Evolutionary conservation across 345 rosid species (phyloP), one percentile per base, ranked within the genome.

Genomic region (Brassica nigra): DNA sequence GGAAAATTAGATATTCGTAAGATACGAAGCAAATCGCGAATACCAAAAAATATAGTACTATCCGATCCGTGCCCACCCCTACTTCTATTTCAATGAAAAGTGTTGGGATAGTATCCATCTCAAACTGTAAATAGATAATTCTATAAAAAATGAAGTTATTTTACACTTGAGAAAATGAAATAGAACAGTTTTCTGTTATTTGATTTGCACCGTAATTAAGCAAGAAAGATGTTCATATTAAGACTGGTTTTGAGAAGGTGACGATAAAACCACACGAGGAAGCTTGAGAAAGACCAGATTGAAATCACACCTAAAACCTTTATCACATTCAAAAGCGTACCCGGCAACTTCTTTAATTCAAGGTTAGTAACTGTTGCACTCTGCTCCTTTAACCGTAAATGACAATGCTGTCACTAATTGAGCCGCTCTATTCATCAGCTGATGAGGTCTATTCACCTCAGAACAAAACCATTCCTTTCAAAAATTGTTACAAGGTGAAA

Each of bases 331-430:
- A 91, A 78, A 70, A 95, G 91, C 28, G 94, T 87, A 71, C 90
- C 90, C 85, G 93, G 71, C 49, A 97, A 93, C 75, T 83, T 88
- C 84, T 90, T 92, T 77, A 93, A 90, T 72, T 93, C 98, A 85
- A 95, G 70, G 85, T 89, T 93, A 84, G 91, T 89, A 4, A 90
- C 77, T 33, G 94, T 93, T 85, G 88, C 77, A 34, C 80, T 95
- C 99, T 27, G 96, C 97, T 80, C 94, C 96, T 85, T 85, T 93
- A 44, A 91, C 90, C 0, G 98, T 93, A 80, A 89, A 95, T 29
- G 90, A 91, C 86, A 95, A 78, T 62, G 99, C 98, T 58, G 98
- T 93, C 71, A 95, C 98, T 80, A 95, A 77, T 83, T 93, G 98
- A 5, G 94, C 92, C 7, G 99, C 99, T 84, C 99, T 86, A 81